phyloP scores from a whole-genome alignment of 805 yeast species.

The Lipomyces yamanashiensis region DNA sequence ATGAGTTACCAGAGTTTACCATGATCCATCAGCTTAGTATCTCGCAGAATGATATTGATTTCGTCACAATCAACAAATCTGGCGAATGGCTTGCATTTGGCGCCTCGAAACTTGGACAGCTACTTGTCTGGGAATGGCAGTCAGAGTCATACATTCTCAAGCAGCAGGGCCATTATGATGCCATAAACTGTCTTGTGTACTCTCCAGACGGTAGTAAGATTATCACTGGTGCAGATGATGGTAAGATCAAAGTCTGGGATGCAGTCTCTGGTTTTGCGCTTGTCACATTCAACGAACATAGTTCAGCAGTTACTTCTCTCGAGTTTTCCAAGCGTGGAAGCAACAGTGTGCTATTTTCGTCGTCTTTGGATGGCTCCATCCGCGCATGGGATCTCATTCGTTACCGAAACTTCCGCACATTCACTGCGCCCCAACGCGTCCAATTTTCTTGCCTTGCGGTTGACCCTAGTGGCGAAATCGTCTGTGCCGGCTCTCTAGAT shows the following conservation, averaged over 20 bases:
- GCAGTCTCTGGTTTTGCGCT: constrained; percentile 88
- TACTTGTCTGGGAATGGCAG: constrained; percentile 98
- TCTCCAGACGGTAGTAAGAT: constrained; percentile 94
- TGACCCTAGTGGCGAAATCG: constrained; percentile 96
- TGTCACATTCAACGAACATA: constrained; percentile 89
- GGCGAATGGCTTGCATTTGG: constrained; percentile 99
- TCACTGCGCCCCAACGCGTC: constrained; percentile 85
- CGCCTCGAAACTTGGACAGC: constrained; percentile 86
- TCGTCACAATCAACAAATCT: constrained; percentile 73
- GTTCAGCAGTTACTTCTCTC: constrained; percentile 84
- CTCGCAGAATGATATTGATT: constrained; percentile 88
- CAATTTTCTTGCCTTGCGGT: constrained; percentile 90
- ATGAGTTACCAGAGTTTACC: constrained; percentile 81
- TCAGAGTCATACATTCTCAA: constrained; percentile 92
- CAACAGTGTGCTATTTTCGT: constrained; percentile 72
- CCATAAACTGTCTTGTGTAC: constrained; percentile 80
- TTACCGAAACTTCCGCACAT: constrained; percentile 91
- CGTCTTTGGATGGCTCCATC: constrained; percentile 94
- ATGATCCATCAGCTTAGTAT: constrained; percentile 84
- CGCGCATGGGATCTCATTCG: constrained; percentile 96
- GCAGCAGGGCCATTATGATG: constrained; percentile 96
- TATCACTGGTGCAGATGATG: constrained; percentile 95
- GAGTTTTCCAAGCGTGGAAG: constrained; percentile 88
- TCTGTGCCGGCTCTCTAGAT: constrained; percentile 91
- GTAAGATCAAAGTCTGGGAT: constrained; percentile 97